phyloP scores from a whole-genome alignment of 225 moss, liverwort and hornwort genomes.

The Marchantia polymorpha region DNA sequence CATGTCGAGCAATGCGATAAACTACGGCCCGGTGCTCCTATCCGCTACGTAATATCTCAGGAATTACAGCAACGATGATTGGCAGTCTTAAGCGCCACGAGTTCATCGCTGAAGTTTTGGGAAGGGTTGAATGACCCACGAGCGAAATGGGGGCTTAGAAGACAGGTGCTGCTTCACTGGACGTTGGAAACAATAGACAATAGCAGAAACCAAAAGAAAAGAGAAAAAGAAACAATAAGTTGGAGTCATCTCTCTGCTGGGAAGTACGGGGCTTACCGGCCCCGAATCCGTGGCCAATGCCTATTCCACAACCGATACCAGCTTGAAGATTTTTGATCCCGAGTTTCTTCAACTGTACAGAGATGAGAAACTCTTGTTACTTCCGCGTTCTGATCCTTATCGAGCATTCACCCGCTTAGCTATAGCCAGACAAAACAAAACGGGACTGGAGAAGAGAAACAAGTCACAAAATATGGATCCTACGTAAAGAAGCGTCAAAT shows the following conservation, averaged over 20 bases:
- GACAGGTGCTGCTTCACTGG: not conserved
- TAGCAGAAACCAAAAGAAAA: not conserved
- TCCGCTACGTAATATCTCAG: too few species aligned
- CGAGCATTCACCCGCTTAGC: not conserved
- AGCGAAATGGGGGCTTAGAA: not conserved
- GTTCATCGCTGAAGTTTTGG: not conserved
- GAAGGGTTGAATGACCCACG: not conserved
- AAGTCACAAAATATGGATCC: not conserved
- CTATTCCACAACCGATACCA: constrained; percentile 53
- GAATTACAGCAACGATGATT: too few species aligned
- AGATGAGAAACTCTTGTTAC: not conserved
- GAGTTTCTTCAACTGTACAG: constrained; percentile 36
- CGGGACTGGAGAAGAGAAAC: not conserved
- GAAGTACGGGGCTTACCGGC: constrained; percentile 30
- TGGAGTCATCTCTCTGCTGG: not conserved
- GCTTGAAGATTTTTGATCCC: constrained; percentile 51
- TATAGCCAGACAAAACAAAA: not conserved
- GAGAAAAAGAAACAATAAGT: not conserved
- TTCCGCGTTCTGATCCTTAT: not conserved
- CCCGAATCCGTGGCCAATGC: constrained; percentile 52
- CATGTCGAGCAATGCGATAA: not conserved
- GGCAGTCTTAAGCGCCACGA: too few species aligned
- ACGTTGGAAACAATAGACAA: not conserved
- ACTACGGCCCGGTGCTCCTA: too few species aligned
- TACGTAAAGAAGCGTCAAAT: not conserved